phyloP scores from a whole-genome alignment of 2,329 filamentous ascomycete species.

The Fusarium sp. region DNA sequence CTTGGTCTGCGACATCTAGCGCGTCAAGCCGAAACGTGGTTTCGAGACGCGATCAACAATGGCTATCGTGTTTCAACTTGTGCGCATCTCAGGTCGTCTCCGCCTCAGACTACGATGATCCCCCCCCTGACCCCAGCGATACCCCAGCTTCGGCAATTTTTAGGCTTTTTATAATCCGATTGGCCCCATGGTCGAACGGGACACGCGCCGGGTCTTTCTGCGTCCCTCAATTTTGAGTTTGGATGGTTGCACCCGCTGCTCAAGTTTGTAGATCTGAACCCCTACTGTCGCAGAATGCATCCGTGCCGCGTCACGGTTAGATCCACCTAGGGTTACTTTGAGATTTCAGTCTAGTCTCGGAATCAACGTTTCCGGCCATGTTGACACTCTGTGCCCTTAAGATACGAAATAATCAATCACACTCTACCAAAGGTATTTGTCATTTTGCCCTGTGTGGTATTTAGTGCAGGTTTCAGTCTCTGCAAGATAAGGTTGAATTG shows the following conservation, averaged over 20 bases:
- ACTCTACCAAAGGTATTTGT: not conserved
- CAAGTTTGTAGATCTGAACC: not conserved
- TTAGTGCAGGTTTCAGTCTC: not conserved
- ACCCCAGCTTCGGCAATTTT: not conserved
- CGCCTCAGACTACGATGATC: not conserved
- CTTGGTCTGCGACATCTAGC: not conserved
- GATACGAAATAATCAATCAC: not conserved
- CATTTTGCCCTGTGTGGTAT: not conserved
- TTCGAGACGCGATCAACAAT: not conserved
- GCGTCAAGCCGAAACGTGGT: slow-evolving; percentile 1
- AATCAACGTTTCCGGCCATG: not conserved
- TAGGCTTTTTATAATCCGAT: not conserved
- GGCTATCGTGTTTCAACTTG: not conserved
- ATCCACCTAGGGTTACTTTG: not conserved
- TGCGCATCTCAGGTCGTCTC: not conserved
- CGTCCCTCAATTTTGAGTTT: not conserved
- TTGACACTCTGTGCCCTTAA: not conserved
- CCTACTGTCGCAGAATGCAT: not conserved
- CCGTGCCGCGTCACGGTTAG: not conserved
- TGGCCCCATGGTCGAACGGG: not conserved
- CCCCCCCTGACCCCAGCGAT: not conserved
- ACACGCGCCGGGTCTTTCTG: no score
- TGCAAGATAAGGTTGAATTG: not conserved
- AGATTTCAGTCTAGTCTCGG: not conserved
- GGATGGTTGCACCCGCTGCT: not conserved